Evolutionary conservation across 75 land plant genomes (phyloP).

Genomic region (Selaginella moellendorffii): DNA sequence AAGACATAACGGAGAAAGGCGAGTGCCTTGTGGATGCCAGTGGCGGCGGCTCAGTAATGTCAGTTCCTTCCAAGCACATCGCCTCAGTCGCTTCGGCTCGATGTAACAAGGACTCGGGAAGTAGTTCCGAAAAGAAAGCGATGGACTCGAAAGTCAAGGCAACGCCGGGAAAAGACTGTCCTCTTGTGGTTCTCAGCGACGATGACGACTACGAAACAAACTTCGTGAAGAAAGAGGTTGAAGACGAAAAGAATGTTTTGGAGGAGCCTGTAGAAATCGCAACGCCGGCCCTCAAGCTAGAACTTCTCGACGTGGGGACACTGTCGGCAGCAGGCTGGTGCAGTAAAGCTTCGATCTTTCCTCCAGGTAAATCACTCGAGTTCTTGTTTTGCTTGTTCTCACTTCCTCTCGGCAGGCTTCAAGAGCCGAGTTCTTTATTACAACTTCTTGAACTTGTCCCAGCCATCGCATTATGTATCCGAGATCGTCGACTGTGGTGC

Average conservation of each 20-base stretch:
- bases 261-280: neutral
- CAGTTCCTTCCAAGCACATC: no score
- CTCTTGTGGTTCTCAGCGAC: constrained; percentile 1
- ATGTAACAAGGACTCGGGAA: no score
- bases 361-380: constrained; percentile 39
- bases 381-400: neutral
- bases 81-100: no score
- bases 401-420: constrained; percentile 42
- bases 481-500: constrained; percentile 63
- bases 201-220: constrained; percentile 19
- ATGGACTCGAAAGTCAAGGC: neutral
- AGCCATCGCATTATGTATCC: constrained; percentile 57
- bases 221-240: constrained; percentile 36
- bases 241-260: constrained; percentile 18
- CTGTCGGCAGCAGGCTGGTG: constrained; percentile 42
- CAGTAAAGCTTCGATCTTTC: constrained; percentile 45
- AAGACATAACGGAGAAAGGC: neutral
- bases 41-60: neutral
- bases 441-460: constrained; percentile 49
- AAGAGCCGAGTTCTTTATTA: constrained; percentile 59
- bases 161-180: neutral
- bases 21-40: neutral
- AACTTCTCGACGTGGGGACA: constrained; percentile 41
- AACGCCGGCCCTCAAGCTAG: constrained; percentile 19
- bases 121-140: neutral